phyloP scores from a whole-genome alignment of 352 stramenopile genomes.

The Globisporangium cystogenes region DNA sequence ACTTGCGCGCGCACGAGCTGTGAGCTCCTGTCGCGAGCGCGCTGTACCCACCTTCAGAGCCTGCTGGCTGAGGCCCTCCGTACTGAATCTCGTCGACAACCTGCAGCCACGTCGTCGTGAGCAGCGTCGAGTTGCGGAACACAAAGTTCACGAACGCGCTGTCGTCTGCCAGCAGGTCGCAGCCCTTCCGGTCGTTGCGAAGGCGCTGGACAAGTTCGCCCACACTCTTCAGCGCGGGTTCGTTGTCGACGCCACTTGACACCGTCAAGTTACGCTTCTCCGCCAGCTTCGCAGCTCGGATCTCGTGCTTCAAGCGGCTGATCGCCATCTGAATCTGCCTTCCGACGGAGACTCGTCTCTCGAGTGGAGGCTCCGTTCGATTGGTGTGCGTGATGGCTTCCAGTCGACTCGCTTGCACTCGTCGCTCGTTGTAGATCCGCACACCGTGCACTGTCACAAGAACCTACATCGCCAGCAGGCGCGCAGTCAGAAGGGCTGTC shows the following conservation, averaged over 20 bases:
- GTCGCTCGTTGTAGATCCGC: conserved; percentile 20
- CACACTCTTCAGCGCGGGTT: conserved; percentile 15
- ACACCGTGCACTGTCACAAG: conserved; percentile 21
- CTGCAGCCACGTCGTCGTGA: conserved; percentile 43
- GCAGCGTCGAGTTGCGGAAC: conserved; percentile 41
- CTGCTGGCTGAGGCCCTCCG: conserved; percentile 14
- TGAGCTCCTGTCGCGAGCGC: conserved; percentile 8
- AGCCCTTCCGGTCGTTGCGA: conserved; percentile 17
- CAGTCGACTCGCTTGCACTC: conserved; percentile 15
- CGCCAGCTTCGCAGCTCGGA: conserved; percentile 8
- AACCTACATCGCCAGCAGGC: not conserved
- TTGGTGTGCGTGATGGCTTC: conserved; percentile 10
- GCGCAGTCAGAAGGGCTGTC: not conserved
- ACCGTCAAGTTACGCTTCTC: not conserved
- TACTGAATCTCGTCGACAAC: conserved; percentile 33
- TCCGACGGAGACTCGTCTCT: conserved; percentile 13
- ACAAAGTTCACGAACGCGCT: conserved; percentile 55
- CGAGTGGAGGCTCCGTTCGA: conserved; percentile 7
- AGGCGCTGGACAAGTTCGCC: conserved; percentile 35
- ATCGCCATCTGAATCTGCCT: conserved; percentile 29
- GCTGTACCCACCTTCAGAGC: not conserved
- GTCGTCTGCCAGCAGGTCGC: conserved; percentile 40
- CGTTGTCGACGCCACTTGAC: not conserved
- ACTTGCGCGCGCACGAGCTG: conserved; percentile 35
- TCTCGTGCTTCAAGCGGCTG: conserved; percentile 19